Evolutionary conservation across 2,329 filamentous ascomycete genomes (phyloP).

Genomic region (Beauveria sp.): DNA sequence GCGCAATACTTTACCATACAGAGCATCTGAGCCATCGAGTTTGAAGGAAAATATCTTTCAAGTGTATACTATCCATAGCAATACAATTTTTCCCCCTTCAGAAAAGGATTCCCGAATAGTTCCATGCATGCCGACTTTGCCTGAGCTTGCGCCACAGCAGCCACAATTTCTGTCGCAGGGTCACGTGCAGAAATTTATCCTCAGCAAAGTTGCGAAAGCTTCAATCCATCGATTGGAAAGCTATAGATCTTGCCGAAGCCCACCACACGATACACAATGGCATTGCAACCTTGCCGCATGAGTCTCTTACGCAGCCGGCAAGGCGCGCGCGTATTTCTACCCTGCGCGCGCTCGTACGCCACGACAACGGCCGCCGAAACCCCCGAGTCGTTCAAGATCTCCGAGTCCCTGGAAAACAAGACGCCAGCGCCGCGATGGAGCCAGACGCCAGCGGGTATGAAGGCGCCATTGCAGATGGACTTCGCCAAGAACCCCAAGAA

Average conservation of each 20-base stretch:
- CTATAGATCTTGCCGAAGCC: background rate
- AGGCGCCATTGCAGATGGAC: constrained; percentile 59
- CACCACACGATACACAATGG: constrained; percentile 6
- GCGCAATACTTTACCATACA: background rate
- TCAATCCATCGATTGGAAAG: background rate
- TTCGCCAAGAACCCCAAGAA: constrained; percentile 45
- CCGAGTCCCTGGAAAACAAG: constrained; percentile 4
- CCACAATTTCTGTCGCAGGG: background rate
- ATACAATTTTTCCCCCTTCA: too few species aligned
- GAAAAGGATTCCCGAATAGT: too few species aligned
- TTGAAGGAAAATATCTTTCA: too few species aligned
- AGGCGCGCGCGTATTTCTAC: background rate
- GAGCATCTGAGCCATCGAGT: too few species aligned
- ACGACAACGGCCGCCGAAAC: constrained; percentile 7
- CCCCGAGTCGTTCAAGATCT: constrained; percentile 8
- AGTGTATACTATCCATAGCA: too few species aligned
- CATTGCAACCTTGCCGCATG: constrained; percentile 9
- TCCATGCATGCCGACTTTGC: too few species aligned
- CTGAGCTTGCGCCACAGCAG: background rate
- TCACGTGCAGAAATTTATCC: constrained; percentile 10
- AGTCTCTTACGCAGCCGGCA: constrained; percentile 5
- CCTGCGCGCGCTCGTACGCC: constrained; percentile 6
- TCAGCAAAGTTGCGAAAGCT: constrained; percentile 1
- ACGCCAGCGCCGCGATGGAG: constrained; percentile 54
- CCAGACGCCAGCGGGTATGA: constrained; percentile 61